Percentiles rank a stretch among this genome's conserved stretches.
These are phyloP conservation scores for Calonectria pteridis DNA, from an alignment of 2,329 filamentous ascomycete genomes.

Conservation along the genomic window DNA sequence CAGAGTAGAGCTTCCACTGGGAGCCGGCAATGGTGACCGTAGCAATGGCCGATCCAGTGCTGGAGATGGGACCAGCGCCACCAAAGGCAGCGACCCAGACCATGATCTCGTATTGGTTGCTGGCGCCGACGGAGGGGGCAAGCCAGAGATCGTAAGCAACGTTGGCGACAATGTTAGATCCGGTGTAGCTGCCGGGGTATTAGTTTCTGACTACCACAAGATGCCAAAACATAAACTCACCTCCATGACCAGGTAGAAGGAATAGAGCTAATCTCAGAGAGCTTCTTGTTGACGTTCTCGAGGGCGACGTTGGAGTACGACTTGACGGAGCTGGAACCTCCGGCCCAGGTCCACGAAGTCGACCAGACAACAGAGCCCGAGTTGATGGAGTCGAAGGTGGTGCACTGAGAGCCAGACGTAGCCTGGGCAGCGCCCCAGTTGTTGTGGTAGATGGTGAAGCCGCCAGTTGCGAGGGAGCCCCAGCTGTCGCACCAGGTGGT, in stretches of 20 bases:
- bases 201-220: background rate
- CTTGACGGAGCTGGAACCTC: conserved; percentile 55
- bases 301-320: conserved; percentile 59
- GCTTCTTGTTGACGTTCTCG: conserved; percentile 50
- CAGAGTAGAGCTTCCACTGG: conserved; percentile 68
- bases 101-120: conserved; percentile 71
- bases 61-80: conserved; percentile 67
- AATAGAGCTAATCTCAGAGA: conserved; percentile 52
- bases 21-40: conserved; percentile 66
- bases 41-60: conserved; percentile 23
- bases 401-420: conserved; percentile 57
- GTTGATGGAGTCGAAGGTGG: conserved; percentile 51
- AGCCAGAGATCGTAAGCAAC: conserved; percentile 73
- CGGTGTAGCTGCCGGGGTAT: conserved; percentile 46
- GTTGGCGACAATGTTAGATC: conserved; percentile 58
- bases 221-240: background rate
- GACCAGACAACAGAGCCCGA: conserved; percentile 55
- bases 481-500: conserved; percentile 55
- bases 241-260: conserved; percentile 50
- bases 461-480: conserved; percentile 51
- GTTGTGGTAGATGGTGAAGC: conserved; percentile 65
- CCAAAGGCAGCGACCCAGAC: conserved; percentile 71
- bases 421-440: conserved; percentile 59
- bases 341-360: conserved; percentile 57
- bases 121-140: conserved; percentile 54